Evolutionary conservation across 2,329 filamentous ascomycete species (phyloP), one percentile per base, ranked within the genome.

Genomic region (Hypoxylon sp.): DNA sequence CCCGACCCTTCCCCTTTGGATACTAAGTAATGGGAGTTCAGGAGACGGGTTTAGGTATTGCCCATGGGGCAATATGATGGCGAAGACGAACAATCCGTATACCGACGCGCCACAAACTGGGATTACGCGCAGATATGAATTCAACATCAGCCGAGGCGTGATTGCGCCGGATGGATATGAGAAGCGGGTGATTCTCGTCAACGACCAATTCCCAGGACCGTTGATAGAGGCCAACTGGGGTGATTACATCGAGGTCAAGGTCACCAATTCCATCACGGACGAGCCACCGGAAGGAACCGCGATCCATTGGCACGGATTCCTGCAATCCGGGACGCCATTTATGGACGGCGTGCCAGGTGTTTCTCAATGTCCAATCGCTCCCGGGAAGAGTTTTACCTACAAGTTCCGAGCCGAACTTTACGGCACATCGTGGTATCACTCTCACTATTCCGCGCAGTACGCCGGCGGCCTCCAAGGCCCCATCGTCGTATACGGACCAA

Each of bases 341-440:
- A 82, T 87, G 65, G 85, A 87, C 61, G 85, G 85, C 27, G 81
- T 82, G 0, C 83, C 84, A 0, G 81, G 81, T 7, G 78, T 87
- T 2, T 77, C 81, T 0, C 89, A 93, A 75, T 93, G 90, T 68
- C 90, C 90, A 1, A 87, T 92, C 63, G 80, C 88, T 4, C 89
- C 90, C 0, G 86, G 86, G 19, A 82, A 82, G 64, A 84, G 76
- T 65, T 84, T 83, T 69, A 87, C 83, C 1, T 88, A 88, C 71
- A 79, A 79, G 23, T 86, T 87, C 73, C 74, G 80, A 27, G 86
- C 85, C 1, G 82, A 83, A 3, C 74, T 86, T 8, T 88, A 87
- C 68, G 87, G 87, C 21, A 82, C 81, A 1, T 78, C 80, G 5
- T 88, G 86, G 87, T 89, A 88, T 68, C 87, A 89, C 74, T 85